Conservation (phyloP, 805 yeast species). For the Pichia pseudocactophila region DNA sequence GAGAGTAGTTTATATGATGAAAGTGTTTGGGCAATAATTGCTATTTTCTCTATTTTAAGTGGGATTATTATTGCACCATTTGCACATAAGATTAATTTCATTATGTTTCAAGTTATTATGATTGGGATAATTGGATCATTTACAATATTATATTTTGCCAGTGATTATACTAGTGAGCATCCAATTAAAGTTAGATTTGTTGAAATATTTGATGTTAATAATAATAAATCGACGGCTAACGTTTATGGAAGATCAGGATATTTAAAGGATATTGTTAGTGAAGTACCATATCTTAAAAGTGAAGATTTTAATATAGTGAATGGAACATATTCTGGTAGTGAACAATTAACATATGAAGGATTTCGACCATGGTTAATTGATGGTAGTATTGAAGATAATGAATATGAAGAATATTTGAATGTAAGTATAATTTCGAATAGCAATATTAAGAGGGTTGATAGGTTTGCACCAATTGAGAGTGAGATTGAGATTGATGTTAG, state of each 20-base stretch:
- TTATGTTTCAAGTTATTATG: constrained; percentile 37
- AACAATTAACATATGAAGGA: constrained; percentile 45
- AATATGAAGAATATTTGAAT: constrained; percentile 36
- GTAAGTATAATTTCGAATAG: constrained; percentile 45
- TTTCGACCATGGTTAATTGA: constrained; percentile 39
- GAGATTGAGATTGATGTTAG: constrained; percentile 49
- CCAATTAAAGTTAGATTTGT: constrained; percentile 70
- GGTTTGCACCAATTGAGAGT: constrained; percentile 59
- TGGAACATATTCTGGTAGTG: constrained; percentile 35
- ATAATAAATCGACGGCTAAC: constrained; percentile 11
- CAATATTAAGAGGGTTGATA: constrained; percentile 25
- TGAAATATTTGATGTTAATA: constrained; percentile 46
- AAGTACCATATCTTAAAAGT: constrained; percentile 48
- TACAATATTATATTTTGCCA: constrained; percentile 29
- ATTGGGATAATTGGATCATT: constrained; percentile 32
- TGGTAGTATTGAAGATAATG: constrained; percentile 27
- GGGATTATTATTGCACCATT: constrained; percentile 56
- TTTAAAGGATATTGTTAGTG: constrained; percentile 39
- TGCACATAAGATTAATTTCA: constrained; percentile 53
- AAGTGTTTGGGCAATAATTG: constrained; percentile 29
- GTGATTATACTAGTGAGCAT: constrained; percentile 50
- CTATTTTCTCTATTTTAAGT: constrained; percentile 30
- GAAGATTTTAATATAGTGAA: constrained; percentile 24
- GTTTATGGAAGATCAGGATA: constrained; percentile 40
- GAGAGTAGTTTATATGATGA: constrained; percentile 45